Base-by-base conservation (phyloP, 495 filamentous ascomycete species). In the Mycothermus thermophilus region DNA sequence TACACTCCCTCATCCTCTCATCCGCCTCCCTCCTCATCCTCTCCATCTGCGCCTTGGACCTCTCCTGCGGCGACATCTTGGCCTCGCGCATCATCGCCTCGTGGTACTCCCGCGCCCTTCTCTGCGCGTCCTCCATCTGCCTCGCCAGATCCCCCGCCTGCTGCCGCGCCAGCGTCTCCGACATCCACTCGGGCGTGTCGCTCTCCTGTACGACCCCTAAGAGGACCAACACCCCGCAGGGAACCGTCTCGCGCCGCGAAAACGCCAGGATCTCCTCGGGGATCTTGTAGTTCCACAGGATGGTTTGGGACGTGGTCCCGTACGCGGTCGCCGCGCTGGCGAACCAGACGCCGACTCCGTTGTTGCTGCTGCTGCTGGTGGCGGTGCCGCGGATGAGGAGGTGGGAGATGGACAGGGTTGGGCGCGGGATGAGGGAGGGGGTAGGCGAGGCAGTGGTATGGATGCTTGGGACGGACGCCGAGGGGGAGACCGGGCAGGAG, bases 211-310 rank as follows among this genome's bases (percentile, higher is more conserved):
- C 58, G 0, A 71, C 41, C 30, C 50, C 58, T 1, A 77, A 56
- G 6, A 75, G 40, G 3, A 75, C 73, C 22, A 80, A 57, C 31
- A 80, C 55, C 20, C 74, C 75, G 55, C 73, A 77, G 3, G 75
- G 75, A 3, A 80, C 58, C 5, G 66, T 67, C 27, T 69, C 65
- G 11, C 58, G 59, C 4, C 62, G 58, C 11, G 67, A 52, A 34
- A 78, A 68, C 4, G 54, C 32, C 2, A 72, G 45, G 24, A 77
- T 57, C 20, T 60, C 55, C 28, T 65, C 58, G 1, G 74, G 69
- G 37, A 75, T 72, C 35, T 65, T 59, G 56, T 71, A 77, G 47
- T 64, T 71, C 73, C 73, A 78, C 16, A 78, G 59, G 13, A 71
- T 58, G 5, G 64, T 65, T 55, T 71, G 59, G 37, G 49, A 57